Percentiles rank a stretch among this genome's conserved stretches.
Conservation (phyloP, 257 asterid species). For the Nicotiana attenuata region DNA sequence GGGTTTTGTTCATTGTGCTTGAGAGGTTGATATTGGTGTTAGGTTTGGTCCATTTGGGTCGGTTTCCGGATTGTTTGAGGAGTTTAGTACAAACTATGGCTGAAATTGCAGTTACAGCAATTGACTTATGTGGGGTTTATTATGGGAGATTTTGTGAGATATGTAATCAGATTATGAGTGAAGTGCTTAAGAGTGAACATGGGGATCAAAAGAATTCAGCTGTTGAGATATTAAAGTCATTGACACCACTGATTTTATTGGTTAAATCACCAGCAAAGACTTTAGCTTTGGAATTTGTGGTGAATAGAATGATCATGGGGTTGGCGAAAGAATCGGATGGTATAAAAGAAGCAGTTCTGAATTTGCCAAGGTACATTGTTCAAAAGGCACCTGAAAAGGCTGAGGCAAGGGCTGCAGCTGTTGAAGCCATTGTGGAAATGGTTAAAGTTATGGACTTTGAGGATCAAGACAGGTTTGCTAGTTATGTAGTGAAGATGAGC, state of each 20-base stretch:
- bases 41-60: constrained; percentile 66
- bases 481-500: constrained; percentile 69
- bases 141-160: constrained; percentile 50
- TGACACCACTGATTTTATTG: constrained; percentile 52
- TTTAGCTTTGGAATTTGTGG: constrained; percentile 63
- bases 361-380: constrained; percentile 73
- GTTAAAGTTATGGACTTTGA: constrained; percentile 59
- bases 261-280: constrained; percentile 52
- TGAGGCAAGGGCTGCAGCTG: constrained; percentile 76
- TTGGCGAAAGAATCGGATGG: constrained; percentile 39
- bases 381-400: constrained; percentile 82
- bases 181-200: constrained; percentile 62
- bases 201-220: constrained; percentile 66
- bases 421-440: constrained; percentile 67
- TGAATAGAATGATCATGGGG: constrained; percentile 44
- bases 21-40: constrained; percentile 62
- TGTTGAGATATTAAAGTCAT: constrained; percentile 65
- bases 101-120: constrained; percentile 60
- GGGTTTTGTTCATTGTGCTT: constrained; percentile 48
- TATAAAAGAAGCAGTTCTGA: constrained; percentile 52
- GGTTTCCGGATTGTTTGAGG: constrained; percentile 89
- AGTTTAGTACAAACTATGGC: constrained; percentile 67
- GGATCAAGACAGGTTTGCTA: constrained; percentile 53
- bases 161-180: constrained; percentile 50
- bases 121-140: constrained; percentile 46